Conservation (phyloP, 2,329 filamentous ascomycete genomes). For the Hypoxylon sp. region DNA sequence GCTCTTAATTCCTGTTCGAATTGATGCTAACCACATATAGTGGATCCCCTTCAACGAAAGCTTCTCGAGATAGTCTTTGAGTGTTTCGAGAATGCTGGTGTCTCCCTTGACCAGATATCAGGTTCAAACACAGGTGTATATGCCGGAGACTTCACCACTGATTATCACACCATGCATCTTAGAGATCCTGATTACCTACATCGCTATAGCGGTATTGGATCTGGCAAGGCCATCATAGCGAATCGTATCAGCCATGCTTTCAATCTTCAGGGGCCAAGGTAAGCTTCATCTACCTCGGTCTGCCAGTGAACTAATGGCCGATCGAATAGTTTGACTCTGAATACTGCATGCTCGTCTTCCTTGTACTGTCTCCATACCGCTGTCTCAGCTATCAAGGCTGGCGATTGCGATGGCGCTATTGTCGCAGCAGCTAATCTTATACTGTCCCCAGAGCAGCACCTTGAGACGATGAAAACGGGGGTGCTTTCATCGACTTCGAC, state of each 20-base stretch:
- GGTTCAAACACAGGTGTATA: slow-evolving; percentile 44
- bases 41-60: slow-evolving; percentile 37
- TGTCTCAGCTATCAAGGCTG: slow-evolving; percentile 24
- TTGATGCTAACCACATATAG: too few relatives aligned
- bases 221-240: slow-evolving; percentile 47
- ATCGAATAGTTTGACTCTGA: slow-evolving; percentile 45
- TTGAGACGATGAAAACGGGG: slow-evolving; percentile 42
- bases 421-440: slow-evolving; percentile 50
- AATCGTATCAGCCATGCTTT: slow-evolving; percentile 56
- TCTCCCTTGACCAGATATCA: slow-evolving; percentile 27
- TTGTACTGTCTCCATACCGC: slow-evolving; percentile 48
- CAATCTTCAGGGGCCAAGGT: slow-evolving; percentile 53
- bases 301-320: too few relatives aligned
- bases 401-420: slow-evolving; percentile 48
- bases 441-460: slow-evolving; percentile 41
- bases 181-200: slow-evolving; percentile 48
- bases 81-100: slow-evolving; percentile 44
- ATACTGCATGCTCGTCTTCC: slow-evolving; percentile 55
- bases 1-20: too few relatives aligned
- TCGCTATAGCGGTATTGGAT: slow-evolving; percentile 51
- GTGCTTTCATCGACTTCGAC: slow-evolving; percentile 57
- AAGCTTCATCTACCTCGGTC: neutral
- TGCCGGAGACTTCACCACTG: slow-evolving; percentile 49
- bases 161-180: slow-evolving; percentile 40
- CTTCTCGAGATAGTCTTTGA: slow-evolving; percentile 57